phyloP scores from a whole-genome alignment of 495 filamentous ascomycete species.

The Parmelia sp. region DNA sequence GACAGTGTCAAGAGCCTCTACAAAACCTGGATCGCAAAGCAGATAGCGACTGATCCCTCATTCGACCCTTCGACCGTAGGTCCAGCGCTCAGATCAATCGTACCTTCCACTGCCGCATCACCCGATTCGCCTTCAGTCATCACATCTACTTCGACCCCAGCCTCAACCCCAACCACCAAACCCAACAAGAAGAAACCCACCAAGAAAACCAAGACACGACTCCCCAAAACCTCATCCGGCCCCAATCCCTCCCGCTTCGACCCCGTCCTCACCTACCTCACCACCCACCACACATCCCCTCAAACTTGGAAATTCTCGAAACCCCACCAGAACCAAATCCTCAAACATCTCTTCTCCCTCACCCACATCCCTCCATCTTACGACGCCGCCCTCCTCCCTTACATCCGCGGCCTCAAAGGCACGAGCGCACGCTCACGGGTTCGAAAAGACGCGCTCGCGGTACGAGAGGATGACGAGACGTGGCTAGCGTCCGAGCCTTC shows the following conservation, averaged over 20 bases:
- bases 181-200: constrained; percentile 35
- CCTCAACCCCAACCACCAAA: constrained; percentile 18
- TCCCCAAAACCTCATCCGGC: constrained; percentile 23
- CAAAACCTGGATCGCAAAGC: constrained; percentile 38
- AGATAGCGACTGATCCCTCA: constrained; percentile 29
- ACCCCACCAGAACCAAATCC: constrained; percentile 69
- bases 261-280: constrained; percentile 68
- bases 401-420: constrained; percentile 67
- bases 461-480: constrained; percentile 42
- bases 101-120: not conserved
- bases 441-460: constrained; percentile 53
- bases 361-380: constrained; percentile 59
- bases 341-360: constrained; percentile 72
- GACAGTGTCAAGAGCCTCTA: constrained; percentile 42
- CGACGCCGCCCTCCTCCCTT: constrained; percentile 57
- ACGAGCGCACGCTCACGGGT: constrained; percentile 53
- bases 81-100: constrained; percentile 18
- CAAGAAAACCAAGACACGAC: constrained; percentile 27
- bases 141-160: constrained; percentile 6
- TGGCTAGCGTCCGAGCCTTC: constrained; percentile 24
- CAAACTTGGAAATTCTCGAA: constrained; percentile 90
- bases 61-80: constrained; percentile 27
- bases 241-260: constrained; percentile 31
- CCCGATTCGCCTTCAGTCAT: constrained; percentile 1
- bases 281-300: constrained; percentile 58